Conservation (phyloP, 495 filamentous ascomycete species). For the Penicillium egyptiacum region DNA sequence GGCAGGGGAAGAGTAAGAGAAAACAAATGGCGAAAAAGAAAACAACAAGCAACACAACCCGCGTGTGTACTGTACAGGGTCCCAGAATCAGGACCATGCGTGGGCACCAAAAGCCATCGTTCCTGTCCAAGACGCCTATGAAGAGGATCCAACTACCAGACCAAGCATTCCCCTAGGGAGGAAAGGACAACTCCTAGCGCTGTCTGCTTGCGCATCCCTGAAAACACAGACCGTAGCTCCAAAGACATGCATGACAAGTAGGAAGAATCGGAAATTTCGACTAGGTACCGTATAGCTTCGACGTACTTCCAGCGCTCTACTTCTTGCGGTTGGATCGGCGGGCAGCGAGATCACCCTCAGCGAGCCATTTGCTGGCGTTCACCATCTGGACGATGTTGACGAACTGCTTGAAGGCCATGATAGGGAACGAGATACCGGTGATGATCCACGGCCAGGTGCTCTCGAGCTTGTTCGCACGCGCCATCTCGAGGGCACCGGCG, state of each 20-base stretch:
- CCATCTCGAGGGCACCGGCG: constrained; percentile 87
- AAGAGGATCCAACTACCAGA: constrained; percentile 25
- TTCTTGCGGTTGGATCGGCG: constrained; percentile 38
- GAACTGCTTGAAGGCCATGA: constrained; percentile 89
- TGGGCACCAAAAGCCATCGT: constrained; percentile 14
- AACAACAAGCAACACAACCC: constrained; percentile 25
- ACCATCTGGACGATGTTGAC: constrained; percentile 94
- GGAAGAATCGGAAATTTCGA: constrained; percentile 11
- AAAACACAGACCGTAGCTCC: constrained; percentile 41
- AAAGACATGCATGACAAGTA: constrained; percentile 40
- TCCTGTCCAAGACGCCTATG: constrained; percentile 24
- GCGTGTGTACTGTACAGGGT: constrained; percentile 30
- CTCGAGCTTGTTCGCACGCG: constrained; percentile 91
- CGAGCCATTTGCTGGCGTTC: constrained; percentile 89
- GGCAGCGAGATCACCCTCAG: constrained; percentile 69
- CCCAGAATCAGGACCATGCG: constrained; percentile 17
- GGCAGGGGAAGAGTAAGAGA: constrained; percentile 10
- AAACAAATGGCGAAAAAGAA: constrained; percentile 7
- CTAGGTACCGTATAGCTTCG: not conserved
- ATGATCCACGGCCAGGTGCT: constrained; percentile 83
- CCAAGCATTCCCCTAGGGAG: constrained; percentile 17
- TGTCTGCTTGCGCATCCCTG: constrained; percentile 16
- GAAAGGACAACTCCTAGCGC: constrained; percentile 18
- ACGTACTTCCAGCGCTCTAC: constrained; percentile 14
- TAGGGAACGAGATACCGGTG: constrained; percentile 73